Conservation (phyloP, 2,329 filamentous ascomycete genomes). For the Aspergillaceae sp. region DNA sequence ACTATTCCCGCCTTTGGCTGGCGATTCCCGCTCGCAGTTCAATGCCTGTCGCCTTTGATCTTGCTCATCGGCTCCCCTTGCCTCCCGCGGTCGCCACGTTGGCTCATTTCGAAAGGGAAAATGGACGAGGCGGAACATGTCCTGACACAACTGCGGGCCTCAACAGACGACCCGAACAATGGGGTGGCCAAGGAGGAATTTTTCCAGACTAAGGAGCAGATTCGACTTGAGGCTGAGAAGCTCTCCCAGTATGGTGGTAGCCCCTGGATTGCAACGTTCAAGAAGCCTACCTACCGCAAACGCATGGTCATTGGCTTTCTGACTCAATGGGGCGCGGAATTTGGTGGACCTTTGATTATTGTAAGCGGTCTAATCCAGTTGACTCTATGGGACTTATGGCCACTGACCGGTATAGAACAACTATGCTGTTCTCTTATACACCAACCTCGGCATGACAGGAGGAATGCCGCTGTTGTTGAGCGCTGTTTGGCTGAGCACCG, state of each 20-base stretch:
- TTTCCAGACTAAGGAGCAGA: conserved; percentile 41
- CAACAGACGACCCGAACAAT: conserved; percentile 32
- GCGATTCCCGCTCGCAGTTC: conserved; percentile 39
- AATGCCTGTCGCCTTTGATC: conserved; percentile 33
- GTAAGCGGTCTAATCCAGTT: conserved; percentile 23
- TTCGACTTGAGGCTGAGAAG: conserved; percentile 36
- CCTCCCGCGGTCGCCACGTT: conserved; percentile 42
- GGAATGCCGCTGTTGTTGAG: conserved; percentile 38
- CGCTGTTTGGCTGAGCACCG: conserved; percentile 39
- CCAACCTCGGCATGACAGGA: conserved; percentile 34
- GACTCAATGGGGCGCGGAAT: conserved; percentile 47
- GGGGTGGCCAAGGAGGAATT: conserved; percentile 40
- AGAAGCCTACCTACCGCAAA: conserved; percentile 43
- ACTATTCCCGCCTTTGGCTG: conserved; percentile 35
- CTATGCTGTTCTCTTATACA: conserved; percentile 40
- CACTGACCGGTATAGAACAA: conserved; percentile 32
- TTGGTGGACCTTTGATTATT: conserved; percentile 45
- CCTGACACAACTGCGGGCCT: conserved; percentile 32
- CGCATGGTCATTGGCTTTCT: conserved; percentile 46
- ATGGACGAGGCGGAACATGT: conserved; percentile 40
- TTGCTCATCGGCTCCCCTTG: conserved; percentile 35
- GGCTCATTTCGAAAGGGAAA: conserved; percentile 42
- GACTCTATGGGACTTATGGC: background rate
- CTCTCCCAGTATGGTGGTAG: conserved; percentile 35
- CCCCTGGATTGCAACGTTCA: conserved; percentile 39